Conservation (phyloP, 371 early-diverging fungal species). For the Vairimorpha necatrix region DNA sequence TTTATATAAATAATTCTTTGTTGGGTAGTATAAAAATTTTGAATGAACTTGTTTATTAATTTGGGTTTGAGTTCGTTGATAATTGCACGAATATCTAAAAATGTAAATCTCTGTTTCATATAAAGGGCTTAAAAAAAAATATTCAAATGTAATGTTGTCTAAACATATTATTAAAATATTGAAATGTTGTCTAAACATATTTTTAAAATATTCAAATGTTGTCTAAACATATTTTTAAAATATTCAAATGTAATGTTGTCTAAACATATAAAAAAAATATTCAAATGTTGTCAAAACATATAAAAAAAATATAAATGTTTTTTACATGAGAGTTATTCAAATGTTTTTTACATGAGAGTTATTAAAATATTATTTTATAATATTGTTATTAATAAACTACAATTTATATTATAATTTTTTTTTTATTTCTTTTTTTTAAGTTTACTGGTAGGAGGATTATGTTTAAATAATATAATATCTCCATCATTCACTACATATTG, state of each 20-base stretch:
- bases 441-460: slow-evolving; percentile 50
- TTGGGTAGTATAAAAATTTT: slow-evolving; percentile 61
- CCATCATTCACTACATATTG: slow-evolving; percentile 89
- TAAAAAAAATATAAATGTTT: no score
- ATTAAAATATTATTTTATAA: no score
- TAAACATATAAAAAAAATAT: no score
- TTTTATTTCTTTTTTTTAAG: slow-evolving; percentile 37
- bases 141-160: not conserved
- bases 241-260: no score
- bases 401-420: no score
- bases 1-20: slow-evolving; percentile 60
- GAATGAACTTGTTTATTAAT: slow-evolving; percentile 55
- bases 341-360: no score
- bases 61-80: slow-evolving; percentile 60
- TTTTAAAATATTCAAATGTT: no score
- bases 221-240: no score
- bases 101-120: slow-evolving; percentile 65
- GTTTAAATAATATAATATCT: slow-evolving; percentile 68
- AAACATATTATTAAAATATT: not conserved
- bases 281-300: no score
- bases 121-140: not conserved
- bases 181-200: no score
- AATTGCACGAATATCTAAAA: slow-evolving; percentile 63
- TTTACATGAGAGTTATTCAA: no score
- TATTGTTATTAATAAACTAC: no score